Evolutionary conservation across 805 yeast genomes (phyloP), one percentile per base, ranked within the genome.

Genomic region (Jamesozyma piceae): DNA sequence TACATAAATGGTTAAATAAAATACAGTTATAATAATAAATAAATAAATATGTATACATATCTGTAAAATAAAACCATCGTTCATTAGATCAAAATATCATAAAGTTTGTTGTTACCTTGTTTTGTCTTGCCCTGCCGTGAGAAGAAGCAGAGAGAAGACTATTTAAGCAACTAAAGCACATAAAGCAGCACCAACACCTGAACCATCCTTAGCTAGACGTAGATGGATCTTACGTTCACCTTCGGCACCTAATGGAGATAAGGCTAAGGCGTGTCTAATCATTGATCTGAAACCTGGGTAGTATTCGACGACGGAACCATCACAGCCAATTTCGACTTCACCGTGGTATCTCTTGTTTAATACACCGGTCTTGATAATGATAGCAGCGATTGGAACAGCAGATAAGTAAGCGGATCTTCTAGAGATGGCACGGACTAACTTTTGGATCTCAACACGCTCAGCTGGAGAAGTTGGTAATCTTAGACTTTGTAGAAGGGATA

Each of bases 141-240:
- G n/a, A n/a, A n/a, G n/a, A n/a, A n/a, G n/a, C n/a, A n/a, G n/a
- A n/a, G n/a, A n/a, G n/a, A n/a, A n/a, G n/a, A n/a, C n/a, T n/a
- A n/a, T n/a, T 40, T 41, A 55, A 14, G 69, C 68, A 14, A 63
- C 66, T 38, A 69, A 57, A 11, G 96, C 97, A 68, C 96, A 86
- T 47, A 90, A 69, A 2, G 97, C 97, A 35, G 96, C 97, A 51
- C 98, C 98, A 31, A 89, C 95, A 47, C 96, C 95, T 41, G 94
- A 81, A 38, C 98, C 97, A 56, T 92, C 97, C 62, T 86, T 85
- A 27, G 97, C 92, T 50, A 89, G 80, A 48, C 78, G 78, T 47
- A 90, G 66, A 51, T 78, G 81, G 33, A 88, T 68, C 53, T 83
- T 78, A 62, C 85, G 76, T 54, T 78, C 85, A 46, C 82, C 78